phyloP scores from a whole-genome alignment of 1,284 basidiomycete genomes.

The Rhizopogon parksii region DNA sequence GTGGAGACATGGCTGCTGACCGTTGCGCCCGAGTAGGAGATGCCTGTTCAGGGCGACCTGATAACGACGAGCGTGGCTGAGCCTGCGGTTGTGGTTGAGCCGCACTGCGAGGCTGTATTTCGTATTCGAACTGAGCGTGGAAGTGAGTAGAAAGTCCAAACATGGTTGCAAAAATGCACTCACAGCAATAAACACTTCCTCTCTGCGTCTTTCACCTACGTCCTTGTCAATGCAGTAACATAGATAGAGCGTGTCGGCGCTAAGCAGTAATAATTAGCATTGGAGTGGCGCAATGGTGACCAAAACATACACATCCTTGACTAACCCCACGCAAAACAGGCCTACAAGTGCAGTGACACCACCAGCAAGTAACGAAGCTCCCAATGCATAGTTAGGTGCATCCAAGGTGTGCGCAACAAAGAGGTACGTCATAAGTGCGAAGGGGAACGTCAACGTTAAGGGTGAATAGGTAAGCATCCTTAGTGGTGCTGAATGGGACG shows the following conservation, averaged over 20 bases:
- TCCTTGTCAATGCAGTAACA: conserved; percentile 88
- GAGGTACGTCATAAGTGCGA: conserved; percentile 77
- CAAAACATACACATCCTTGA: conserved; percentile 64
- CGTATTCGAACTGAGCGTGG: conserved; percentile 35
- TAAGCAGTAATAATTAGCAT: conserved; percentile 14
- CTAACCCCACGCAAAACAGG: conserved; percentile 74
- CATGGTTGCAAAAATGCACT: conserved; percentile 25
- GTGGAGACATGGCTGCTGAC: conserved; percentile 10
- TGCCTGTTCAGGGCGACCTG: conserved; percentile 3
- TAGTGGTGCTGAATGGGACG: conserved; percentile 44
- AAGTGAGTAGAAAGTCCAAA: conserved; percentile 9
- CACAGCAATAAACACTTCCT: conserved; percentile 68
- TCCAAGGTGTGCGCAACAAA: conserved; percentile 80
- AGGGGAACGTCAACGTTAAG: conserved; percentile 72
- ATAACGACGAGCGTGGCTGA: not conserved
- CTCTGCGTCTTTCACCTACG: conserved; percentile 51
- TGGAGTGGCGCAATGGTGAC: not conserved
- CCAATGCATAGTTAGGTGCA: conserved; percentile 73
- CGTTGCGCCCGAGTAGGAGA: conserved; percentile 6
- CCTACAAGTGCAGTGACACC: conserved; percentile 78
- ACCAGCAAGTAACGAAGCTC: conserved; percentile 72
- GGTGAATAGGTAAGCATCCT: conserved; percentile 77
- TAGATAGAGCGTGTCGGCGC: conserved; percentile 78
- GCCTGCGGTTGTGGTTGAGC: conserved; percentile 18
- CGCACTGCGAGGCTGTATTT: conserved; percentile 36